Base-by-base conservation (phyloP, 192 early-diverging fungal species). In the Backusella westeae region DNA sequence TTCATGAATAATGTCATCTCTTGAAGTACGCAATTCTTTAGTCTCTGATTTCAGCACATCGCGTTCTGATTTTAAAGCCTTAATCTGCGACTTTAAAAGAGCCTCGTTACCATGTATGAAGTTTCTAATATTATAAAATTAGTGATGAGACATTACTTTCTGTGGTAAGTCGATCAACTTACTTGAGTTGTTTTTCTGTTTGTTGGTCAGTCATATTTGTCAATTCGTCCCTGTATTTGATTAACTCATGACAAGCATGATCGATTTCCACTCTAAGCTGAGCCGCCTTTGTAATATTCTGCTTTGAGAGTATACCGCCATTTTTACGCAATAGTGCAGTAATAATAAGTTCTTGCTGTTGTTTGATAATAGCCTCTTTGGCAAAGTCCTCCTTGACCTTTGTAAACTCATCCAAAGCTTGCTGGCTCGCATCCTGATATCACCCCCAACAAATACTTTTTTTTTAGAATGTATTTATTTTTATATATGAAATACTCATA, bases 1-100 rank as follows among this genome's bases (percentile, higher is more conserved):
- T 63, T 90, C 89, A 46, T 85, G 81, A 14, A 87, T 78, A 38
- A 81, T 81, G 7, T 88, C 85, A 34, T 90, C 89, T 17, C 86
- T 84, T 15, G 75, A 78, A 19, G 84, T 77, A 9, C 66, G 70
- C 36, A 86, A 77, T 0, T 73, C 49, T n/a, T 76, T 74, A 2
- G 87, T 87, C 69, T 88, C 87, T 14, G 72, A 63, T 56, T 76
- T 75, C 6, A 90, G 56, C 3, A 75, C 36, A 70, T 90, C 89
- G 32, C 83, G 78, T 39, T 90, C 85, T 10, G 71, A 68, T 66
- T 84, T 80, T 23, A 90, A 59, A 1, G 82, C 81, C 69, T 77
- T 83, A 42, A 90, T 85, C 32, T 87, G 81, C 6, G 83, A 77
- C 29, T 87, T 84, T 73, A 88, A 63, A 2, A 63, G 23, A 5